Evolutionary conservation across 345 rosid species (phyloP).

Genomic region (Theobroma cacao): DNA sequence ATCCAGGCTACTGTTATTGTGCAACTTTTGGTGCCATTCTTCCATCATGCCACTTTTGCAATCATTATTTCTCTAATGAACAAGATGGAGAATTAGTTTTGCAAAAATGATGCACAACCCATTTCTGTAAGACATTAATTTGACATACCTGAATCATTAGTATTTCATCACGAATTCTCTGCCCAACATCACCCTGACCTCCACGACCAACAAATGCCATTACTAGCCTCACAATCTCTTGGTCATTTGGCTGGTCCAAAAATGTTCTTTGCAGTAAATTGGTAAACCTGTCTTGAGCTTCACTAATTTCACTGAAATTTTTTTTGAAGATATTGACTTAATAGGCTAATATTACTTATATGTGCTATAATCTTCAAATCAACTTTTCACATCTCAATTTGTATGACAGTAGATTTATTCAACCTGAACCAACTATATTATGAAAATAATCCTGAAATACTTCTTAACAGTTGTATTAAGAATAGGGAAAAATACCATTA

Average conservation of each 20-base stretch:
- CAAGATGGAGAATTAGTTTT: not conserved
- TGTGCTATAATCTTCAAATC: not conserved
- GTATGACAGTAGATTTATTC: not conserved
- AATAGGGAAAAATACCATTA: not conserved
- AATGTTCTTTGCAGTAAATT: slow-evolving; percentile 33
- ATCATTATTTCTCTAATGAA: slow-evolving; percentile 36
- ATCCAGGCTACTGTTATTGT: slow-evolving; percentile 47
- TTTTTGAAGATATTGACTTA: too few species aligned
- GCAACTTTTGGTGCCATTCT: slow-evolving; percentile 55
- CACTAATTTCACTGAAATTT: slow-evolving; percentile 52
- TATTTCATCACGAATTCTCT: slow-evolving; percentile 47
- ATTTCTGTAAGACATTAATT: not conserved
- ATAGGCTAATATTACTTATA: slow-evolving; percentile 2
- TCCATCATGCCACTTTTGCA: slow-evolving; percentile 49
- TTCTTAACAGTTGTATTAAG: not conserved
- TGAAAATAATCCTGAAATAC: not conserved
- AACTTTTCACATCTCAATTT: slow-evolving; percentile 9
- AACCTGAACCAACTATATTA: not conserved
- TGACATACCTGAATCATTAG: slow-evolving; percentile 36
- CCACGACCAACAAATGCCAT: slow-evolving; percentile 44
- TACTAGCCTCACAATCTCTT: slow-evolving; percentile 41
- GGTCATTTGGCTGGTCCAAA: slow-evolving; percentile 29
- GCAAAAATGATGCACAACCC: not conserved
- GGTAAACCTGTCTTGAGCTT: slow-evolving; percentile 44
- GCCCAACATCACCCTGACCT: slow-evolving; percentile 46